phyloP scores from a whole-genome alignment of 2,329 filamentous ascomycete genomes.

The Aspergillus novoparasiticus region DNA sequence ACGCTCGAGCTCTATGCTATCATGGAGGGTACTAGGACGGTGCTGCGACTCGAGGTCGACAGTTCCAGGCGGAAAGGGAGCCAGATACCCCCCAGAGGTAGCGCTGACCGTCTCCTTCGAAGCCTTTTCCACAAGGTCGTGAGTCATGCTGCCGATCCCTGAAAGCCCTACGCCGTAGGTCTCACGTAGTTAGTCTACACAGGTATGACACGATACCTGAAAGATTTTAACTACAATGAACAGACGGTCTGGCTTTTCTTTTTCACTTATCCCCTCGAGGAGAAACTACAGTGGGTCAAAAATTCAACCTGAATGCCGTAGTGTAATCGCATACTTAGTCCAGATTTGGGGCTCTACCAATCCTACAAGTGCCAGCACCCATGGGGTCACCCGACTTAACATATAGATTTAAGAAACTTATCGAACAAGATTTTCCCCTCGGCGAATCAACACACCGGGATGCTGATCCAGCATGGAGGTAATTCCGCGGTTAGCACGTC shows the following conservation, averaged over 20 bases:
- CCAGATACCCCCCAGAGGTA: not conserved
- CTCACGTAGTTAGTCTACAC: not conserved
- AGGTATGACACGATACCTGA: not conserved
- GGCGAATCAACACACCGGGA: not conserved
- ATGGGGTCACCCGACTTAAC: not conserved
- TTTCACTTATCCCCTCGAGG: not conserved
- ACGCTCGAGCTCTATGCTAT: conserved; percentile 14
- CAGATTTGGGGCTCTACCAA: not conserved
- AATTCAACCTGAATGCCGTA: not conserved
- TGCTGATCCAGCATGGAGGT: not conserved
- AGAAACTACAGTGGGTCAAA: not conserved
- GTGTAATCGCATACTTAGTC: not conserved
- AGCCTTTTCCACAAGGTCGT: not conserved
- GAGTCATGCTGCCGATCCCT: not conserved
- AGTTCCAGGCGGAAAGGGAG: not conserved
- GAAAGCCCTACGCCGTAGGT: not conserved
- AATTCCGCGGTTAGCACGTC: not conserved
- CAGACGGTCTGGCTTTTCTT: not conserved
- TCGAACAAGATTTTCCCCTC: not conserved
- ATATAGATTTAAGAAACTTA: not conserved
- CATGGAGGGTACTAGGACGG: not conserved
- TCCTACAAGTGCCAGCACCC: not conserved
- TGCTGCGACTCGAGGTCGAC: not conserved
- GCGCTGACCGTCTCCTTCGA: not conserved
- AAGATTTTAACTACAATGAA: not conserved